These are phyloP conservation scores for Linaria vulgaris DNA, from an alignment of 257 asterid genomes.

Conservation along the genomic window DNA sequence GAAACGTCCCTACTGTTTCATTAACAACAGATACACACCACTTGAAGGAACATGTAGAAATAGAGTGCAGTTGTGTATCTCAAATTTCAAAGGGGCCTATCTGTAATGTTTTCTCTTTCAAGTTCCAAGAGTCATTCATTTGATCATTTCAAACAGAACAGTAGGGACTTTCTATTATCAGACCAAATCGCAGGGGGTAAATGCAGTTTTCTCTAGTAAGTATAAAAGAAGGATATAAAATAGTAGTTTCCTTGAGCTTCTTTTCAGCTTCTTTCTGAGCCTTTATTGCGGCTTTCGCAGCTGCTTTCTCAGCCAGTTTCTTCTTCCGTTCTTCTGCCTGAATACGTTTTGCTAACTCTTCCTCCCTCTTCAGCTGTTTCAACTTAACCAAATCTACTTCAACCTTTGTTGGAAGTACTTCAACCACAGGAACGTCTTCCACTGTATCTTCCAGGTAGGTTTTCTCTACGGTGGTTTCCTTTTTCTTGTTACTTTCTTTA, in stretches of 20 bases:
- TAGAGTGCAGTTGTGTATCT: too few species aligned
- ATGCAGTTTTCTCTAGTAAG: too few species aligned
- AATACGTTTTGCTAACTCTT: conserved; percentile 72
- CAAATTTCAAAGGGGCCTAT: too few species aligned
- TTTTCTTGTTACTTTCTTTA: conserved; percentile 44
- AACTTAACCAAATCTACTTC: conserved; percentile 61
- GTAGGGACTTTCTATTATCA: too few species aligned
- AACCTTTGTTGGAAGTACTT: conserved; percentile 32
- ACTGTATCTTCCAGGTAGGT: conserved; percentile 33
- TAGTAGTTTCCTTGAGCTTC: conserved; percentile 70
- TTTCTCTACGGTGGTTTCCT: conserved; percentile 18
- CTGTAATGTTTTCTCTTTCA: too few species aligned
- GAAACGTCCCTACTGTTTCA: too few species aligned
- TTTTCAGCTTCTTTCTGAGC: conserved; percentile 94
- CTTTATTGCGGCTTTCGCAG: conserved; percentile 71
- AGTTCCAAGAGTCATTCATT: too few species aligned
- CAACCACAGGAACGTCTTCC: conserved; percentile 36
- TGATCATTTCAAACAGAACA: too few species aligned
- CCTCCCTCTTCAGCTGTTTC: conserved; percentile 72
- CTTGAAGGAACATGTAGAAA: too few species aligned
- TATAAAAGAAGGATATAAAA: too few species aligned
- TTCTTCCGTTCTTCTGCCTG: conserved; percentile 85
- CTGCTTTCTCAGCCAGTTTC: conserved; percentile 79
- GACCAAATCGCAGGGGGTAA: too few species aligned
- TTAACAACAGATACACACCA: too few species aligned